Conservation (phyloP, 495 filamentous ascomycete species). For the Tuber borchii region DNA sequence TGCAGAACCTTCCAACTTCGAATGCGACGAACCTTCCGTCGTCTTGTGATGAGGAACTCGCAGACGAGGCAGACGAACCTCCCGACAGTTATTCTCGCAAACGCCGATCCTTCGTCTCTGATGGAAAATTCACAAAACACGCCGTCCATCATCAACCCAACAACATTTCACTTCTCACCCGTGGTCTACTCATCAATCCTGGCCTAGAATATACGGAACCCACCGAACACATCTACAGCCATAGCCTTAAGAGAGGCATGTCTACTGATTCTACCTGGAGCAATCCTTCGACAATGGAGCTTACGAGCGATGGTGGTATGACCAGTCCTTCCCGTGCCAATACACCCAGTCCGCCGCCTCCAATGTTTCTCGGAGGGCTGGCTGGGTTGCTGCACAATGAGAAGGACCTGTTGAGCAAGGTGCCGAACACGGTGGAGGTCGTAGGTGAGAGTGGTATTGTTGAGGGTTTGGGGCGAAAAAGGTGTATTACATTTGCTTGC, state of each 20-base stretch:
- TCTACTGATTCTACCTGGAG: constrained; percentile 58
- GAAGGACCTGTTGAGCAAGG: constrained; percentile 21
- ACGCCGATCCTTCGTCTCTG: constrained; percentile 7
- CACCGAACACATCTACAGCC: constrained; percentile 30
- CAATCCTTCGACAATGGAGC: constrained; percentile 73
- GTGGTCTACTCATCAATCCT: constrained; percentile 63
- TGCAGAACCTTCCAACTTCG: constrained; percentile 38
- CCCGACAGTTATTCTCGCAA: constrained; percentile 25
- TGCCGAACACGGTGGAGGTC: constrained; percentile 27
- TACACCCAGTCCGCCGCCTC: constrained; percentile 77
- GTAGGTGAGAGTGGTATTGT: constrained; percentile 39
- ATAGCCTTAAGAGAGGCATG: constrained; percentile 42
- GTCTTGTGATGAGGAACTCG: constrained; percentile 40
- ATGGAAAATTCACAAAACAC: constrained; percentile 35
- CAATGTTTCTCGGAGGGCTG: constrained; percentile 36
- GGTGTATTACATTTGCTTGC: constrained; percentile 91
- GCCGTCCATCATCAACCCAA: constrained; percentile 19
- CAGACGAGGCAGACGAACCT: constrained; percentile 41
- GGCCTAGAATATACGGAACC: constrained; percentile 48
- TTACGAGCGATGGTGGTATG: constrained; percentile 84
- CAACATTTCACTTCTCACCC: constrained; percentile 67
- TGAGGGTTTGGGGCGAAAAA: constrained; percentile 62
- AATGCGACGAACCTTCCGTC: constrained; percentile 39
- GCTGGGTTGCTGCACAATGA: constrained; percentile 25
- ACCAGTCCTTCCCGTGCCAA: constrained; percentile 86